Base-by-base conservation (phyloP, 306 rosid genomes). In the Trichosanthes cucumerina region DNA sequence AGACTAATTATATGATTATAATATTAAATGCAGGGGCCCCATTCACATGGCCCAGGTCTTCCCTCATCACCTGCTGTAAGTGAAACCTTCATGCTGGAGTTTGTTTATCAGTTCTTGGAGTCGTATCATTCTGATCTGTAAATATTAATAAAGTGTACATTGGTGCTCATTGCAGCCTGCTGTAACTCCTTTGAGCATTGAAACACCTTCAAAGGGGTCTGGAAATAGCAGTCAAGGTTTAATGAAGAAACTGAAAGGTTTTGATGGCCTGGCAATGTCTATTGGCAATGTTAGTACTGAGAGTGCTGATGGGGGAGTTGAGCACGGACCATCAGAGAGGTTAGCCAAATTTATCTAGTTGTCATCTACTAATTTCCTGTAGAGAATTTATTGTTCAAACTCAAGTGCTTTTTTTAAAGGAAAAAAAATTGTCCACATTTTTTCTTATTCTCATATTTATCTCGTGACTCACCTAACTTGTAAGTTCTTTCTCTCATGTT, bases 241-340 rank as follows among this genome's bases (percentile, higher is more conserved):
- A 44, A 75, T 88, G 81, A 95, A 92, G 82, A 92, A 89, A 86
- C 77, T 90, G 87, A 92, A 91, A 87, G 91, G 91, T 46, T 91
- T 95, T 81, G 97, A 95, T 81, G 93, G 88, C n/a, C 99, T 95
- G 79, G 93, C 89, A 13, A 95, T 95, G 97, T 91, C 99, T 70
- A 88, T 92, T 56, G 98, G 97, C 83, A 95, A 89, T 85, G 84
- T 86, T 81, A 85, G 87, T 81, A 82, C 84, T 78, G 92, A 82
- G 84, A 87, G 80, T 83, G 85, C 88, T 43, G 96, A 86, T 80
- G 87, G 82, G 82, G 93, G 88, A 70, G 86, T 82, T 21, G 97
- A 87, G 71, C 86, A 83, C 59, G 75, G 85, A 82, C 79, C 79
- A 79, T 91, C 97, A 62, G 89, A 87, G 80, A 95, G 99, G 99